Base-by-base conservation (phyloP, 345 rosid genomes). In the Syzygium oleosum region DNA sequence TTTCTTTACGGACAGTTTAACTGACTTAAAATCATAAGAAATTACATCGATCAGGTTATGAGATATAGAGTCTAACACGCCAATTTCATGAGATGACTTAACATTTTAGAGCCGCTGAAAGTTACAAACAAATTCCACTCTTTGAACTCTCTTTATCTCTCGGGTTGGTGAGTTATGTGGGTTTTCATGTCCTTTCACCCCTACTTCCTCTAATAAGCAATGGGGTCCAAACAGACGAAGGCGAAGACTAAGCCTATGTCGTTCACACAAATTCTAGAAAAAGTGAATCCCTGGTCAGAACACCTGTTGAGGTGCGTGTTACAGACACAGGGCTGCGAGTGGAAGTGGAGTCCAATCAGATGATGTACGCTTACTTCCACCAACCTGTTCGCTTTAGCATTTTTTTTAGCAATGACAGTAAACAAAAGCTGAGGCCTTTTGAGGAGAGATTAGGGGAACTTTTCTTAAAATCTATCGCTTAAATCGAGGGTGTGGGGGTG, bases 41-140 rank as follows among this genome's bases (percentile, higher is more conserved):
- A 58, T 58, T n/a, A 31, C 2, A 61, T n/a, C 9, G 27, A 19
- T 41, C 5, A 19, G 7, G 4, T 9, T 19, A 38, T 2, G 1
- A 4, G 49, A 2, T 73, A 10, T 19, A 38, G 5, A 38, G 1
- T 3, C 0, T 10, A 0, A 2, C 59, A 9, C 11, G 12, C 12
- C 8, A 55, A 3, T 55, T 55, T 1, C 27, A 22, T 0, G 59
- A 68, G 7, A 68, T 0, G 3, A 34, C 43, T 34, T 12, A 34
- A 27, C 34, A 0, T 59, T 59, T 2, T 2, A 31, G 13, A 34
- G 7, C 17, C 22, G 13, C 7, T 43, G 46, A 43, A 43, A 43
- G 46, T 58, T 4, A 58, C 63, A 22, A 21, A 55, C 59, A 55
- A 53, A 53, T 21, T 55, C 11, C 25, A 16, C 79, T 3, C 79